Base-by-base conservation (phyloP, 2,329 filamentous ascomycete species). In the Aspergillus ustus region DNA sequence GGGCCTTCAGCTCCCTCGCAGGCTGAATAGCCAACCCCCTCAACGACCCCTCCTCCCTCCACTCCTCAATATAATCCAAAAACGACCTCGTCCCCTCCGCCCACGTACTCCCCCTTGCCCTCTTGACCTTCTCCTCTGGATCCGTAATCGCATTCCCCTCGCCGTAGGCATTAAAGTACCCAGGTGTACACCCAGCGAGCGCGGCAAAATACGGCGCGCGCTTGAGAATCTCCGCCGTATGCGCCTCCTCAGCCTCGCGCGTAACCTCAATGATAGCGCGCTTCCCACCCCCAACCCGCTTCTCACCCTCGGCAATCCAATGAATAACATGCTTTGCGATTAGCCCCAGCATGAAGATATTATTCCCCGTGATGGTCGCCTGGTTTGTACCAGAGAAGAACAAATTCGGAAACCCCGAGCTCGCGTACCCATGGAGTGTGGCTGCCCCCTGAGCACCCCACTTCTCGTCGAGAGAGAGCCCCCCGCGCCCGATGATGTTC, bases 351-450 rank as follows among this genome's bases (percentile, higher is more conserved):
- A 55, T 48, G 28, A 55, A 55, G 17, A 46, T 45, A 25, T 55
- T 55, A 5, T 55, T 46, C 28, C 52, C 52, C 0, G 52, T 55
- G 7, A 55, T 34, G 2, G 52, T 55, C 5, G 52, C 52, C 43
- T 46, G 52, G n/a, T 29, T 55, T 2, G 43, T 46, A 8, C 52
- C 52, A 5, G 43, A 55, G 43, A 55, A 55, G n/a, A 46, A 55
- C 17, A 55, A n/a, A 11, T 55, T 55, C 25, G 43, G 43, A 17
- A 55, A 55, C 6, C 52, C 43, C 9, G 17, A 34, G 0, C 40
- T 46, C 25, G 52, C 52, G 7, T 55, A 55, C 0, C 52, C 52
- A 17, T 55, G 52, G 4, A 55, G 25, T 2, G 40, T 31, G 1
- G 52, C 37, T 7, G 52, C 37, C 3, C 52, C 52, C 8, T 28